Conservation (phyloP, 2,329 filamentous ascomycete species). For the Beauveria sp. region DNA sequence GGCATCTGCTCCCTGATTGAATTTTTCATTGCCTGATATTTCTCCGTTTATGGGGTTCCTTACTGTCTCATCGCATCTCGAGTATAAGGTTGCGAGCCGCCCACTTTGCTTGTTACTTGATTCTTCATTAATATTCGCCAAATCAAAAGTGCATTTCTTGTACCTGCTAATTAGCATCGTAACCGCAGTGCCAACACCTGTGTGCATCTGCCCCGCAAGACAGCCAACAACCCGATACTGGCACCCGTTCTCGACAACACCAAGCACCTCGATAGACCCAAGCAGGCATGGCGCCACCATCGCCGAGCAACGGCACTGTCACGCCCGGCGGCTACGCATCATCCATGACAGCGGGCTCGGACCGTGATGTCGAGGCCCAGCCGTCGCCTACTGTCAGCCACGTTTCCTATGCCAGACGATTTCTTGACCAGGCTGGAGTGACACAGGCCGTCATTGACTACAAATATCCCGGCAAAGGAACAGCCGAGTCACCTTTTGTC, state of each 20-base stretch:
- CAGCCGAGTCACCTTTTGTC: constrained; percentile 56
- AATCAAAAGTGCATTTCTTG: not conserved
- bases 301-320: not conserved
- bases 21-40: not conserved
- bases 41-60: not conserved
- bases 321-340: constrained; percentile 7
- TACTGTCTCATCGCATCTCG: not conserved
- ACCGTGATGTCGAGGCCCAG: constrained; percentile 36
- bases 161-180: too few relatives aligned
- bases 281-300: not conserved
- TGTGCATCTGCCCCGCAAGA: not conserved
- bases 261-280: not conserved
- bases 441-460: constrained; percentile 48
- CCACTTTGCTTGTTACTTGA: not conserved
- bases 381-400: constrained; percentile 22
- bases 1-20: not conserved
- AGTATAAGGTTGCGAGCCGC: not conserved
- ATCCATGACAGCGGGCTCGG: constrained; percentile 26
- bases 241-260: not conserved
- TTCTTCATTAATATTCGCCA: not conserved
- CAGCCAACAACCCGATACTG: not conserved
- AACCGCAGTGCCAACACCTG: not conserved
- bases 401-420: constrained; percentile 41
- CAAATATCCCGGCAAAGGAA: constrained; percentile 54
- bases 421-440: constrained; percentile 51